Conservation (phyloP, 495 filamentous ascomycete genomes). For the Parmelia sp. region DNA sequence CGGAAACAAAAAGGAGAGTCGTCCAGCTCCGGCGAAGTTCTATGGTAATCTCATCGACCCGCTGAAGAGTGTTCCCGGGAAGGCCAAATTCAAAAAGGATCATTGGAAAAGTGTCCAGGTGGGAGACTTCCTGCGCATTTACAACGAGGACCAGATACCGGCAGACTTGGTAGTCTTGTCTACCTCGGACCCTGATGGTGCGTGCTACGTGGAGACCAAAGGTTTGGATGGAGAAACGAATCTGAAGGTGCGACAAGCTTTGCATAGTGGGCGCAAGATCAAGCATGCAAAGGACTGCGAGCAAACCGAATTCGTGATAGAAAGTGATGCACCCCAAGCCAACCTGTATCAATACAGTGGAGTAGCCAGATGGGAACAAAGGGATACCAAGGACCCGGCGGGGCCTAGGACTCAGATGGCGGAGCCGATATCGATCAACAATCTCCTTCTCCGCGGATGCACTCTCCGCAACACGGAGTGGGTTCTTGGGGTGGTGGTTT, state of each 20-base stretch:
- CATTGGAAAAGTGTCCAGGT: conserved; percentile 95
- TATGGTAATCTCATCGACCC: conserved; percentile 62
- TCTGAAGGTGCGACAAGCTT: conserved; percentile 86
- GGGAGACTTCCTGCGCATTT: conserved; percentile 93
- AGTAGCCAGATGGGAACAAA: conserved; percentile 80
- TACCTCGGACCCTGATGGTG: conserved; percentile 88
- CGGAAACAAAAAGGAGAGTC: conserved; percentile 28
- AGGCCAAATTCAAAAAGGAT: conserved; percentile 80
- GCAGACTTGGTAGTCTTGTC: conserved; percentile 94
- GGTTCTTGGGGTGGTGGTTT: conserved; percentile 91
- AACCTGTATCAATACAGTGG: conserved; percentile 93
- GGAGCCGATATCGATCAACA: conserved; percentile 91
- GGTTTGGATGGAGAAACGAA: conserved; percentile 98
- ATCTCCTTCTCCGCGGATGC: conserved; percentile 86
- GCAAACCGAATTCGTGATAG: conserved; percentile 74
- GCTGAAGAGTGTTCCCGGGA: conserved; percentile 50
- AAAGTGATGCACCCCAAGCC: conserved; percentile 85
- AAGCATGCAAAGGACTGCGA: conserved; percentile 92
- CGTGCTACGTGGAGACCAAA: conserved; percentile 97
- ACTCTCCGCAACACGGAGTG: conserved; percentile 94
- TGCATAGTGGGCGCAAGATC: conserved; percentile 75
- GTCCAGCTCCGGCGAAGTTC: conserved; percentile 36
- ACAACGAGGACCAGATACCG: conserved; percentile 92
- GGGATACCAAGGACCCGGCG: conserved; percentile 53
- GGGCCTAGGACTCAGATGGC: conserved; percentile 66